phyloP scores from a whole-genome alignment of 345 rosid genomes.

The Populus ilicifolia region DNA sequence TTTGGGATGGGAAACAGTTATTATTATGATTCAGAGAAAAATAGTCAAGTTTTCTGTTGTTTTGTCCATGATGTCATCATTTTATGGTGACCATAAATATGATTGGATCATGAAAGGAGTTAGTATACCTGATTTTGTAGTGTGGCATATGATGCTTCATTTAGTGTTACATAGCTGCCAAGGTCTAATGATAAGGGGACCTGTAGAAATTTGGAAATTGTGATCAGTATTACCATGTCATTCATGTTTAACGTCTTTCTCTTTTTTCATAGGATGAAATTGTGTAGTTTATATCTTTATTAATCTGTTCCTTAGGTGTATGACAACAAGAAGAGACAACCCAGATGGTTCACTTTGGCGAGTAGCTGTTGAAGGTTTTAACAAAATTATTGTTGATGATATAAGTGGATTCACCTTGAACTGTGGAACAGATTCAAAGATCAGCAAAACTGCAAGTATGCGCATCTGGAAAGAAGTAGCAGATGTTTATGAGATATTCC shows the following conservation, averaged over 20 bases:
- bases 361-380: slow-evolving; percentile 84
- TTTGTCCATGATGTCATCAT: no score
- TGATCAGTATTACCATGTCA: neutral
- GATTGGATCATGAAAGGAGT: neutral
- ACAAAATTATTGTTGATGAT: slow-evolving; percentile 67
- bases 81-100: neutral
- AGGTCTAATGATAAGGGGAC: neutral
- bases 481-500: slow-evolving; percentile 90
- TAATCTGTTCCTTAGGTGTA: slow-evolving; percentile 51
- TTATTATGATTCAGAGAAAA: no score
- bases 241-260: neutral
- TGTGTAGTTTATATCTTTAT: slow-evolving; percentile 8
- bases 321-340: slow-evolving; percentile 90
- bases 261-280: neutral
- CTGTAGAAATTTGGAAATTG: slow-evolving; percentile 1
- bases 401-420: slow-evolving; percentile 36
- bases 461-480: slow-evolving; percentile 96
- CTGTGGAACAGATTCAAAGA: slow-evolving; percentile 42
- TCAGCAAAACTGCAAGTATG: slow-evolving; percentile 58
- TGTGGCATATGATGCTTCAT: neutral
- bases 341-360: slow-evolving; percentile 97
- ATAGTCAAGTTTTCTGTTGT: no score
- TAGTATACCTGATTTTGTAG: neutral
- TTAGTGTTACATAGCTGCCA: neutral
- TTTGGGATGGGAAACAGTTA: no score